Base-by-base conservation (phyloP, 2,329 filamentous ascomycete species). In the Colletotrichum coccodes region DNA sequence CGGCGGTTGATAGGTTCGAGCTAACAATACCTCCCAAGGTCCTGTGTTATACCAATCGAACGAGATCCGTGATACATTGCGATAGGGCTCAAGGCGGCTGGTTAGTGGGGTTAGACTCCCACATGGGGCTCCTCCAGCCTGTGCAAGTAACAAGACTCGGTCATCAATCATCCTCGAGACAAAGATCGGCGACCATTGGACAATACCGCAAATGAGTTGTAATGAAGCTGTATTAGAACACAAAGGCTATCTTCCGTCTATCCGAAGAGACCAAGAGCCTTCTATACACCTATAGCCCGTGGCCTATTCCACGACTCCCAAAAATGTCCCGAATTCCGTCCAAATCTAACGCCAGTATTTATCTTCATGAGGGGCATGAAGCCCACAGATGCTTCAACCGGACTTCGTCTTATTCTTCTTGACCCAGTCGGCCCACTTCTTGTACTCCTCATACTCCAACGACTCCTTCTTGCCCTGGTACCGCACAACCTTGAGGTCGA, bases 391-490 rank as follows among this genome's bases (percentile, higher is more conserved):
- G 34, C 30, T 32, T 66, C 57, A 70, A 28, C 58, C 56, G 14
- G 66, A 70, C 63, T 65, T 60, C 14, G 36, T 40, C 67, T 71
- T 72, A 28, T 73, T 71, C 76, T 76, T 66, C 18, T 85, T 83
- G 23, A 90, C 87, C 92, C 94, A 96, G 18, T 91, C 87, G 77
- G 89, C 89, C 93, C 94, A 98, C 72, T 87, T 87, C 84, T 89
- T 91, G 86, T 91, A 98, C 75, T 95, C 92, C 2, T 79, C 80
- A 78, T 93, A 97, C 56, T 81, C 84, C 68, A 96, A 79, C 64
- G 84, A 90, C 62, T 91, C 88, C 83, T 94, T 95, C 81, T 90
- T 90, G 23, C 96, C 96, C 80, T 96, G 93, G 79, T 98, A 99
- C 73, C 93, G 87, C 63, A 95, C 90, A 3, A 96, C 90, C 73